phyloP scores from a whole-genome alignment of 495 filamentous ascomycete genomes.

The Annulohypoxylon bovei region DNA sequence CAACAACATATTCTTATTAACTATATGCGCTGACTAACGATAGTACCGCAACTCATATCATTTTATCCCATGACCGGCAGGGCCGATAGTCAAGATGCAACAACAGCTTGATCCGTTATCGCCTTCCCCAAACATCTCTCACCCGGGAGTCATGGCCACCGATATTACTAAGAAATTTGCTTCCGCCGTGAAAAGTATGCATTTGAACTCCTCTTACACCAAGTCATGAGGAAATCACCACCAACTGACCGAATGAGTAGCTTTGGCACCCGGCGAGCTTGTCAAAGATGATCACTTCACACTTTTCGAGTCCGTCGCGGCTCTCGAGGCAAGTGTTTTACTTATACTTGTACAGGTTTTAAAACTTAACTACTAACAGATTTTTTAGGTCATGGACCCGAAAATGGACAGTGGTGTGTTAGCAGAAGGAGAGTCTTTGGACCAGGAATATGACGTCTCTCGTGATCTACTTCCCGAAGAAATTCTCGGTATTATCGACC shows the following conservation, averaged over 20 bases:
- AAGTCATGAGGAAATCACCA: neutral
- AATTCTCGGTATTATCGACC: constrained; percentile 92
- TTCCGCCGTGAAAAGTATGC: constrained; percentile 71
- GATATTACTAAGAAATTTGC: constrained; percentile 85
- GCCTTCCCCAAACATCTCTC: constrained; percentile 50
- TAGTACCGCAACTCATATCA: constrained; percentile 1
- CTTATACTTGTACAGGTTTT: neutral
- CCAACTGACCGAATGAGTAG: constrained; percentile 55
- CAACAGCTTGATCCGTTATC: constrained; percentile 29
- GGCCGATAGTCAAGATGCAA: constrained; percentile 33
- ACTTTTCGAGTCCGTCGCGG: constrained; percentile 91
- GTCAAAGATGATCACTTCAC: constrained; percentile 95
- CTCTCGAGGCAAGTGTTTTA: constrained; percentile 80
- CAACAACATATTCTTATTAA: constrained; percentile 4
- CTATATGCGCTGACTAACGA: neutral
- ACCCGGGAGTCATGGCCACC: constrained; percentile 63
- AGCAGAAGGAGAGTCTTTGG: constrained; percentile 76
- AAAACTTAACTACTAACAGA: constrained; percentile 12
- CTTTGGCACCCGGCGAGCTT: constrained; percentile 79
- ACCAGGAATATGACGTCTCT: constrained; percentile 85
- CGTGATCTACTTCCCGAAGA: constrained; percentile 76
- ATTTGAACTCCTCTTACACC: neutral
- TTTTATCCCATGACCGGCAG: neutral
- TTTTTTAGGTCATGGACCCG: constrained; percentile 87
- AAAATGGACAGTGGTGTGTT: constrained; percentile 97